A percentile compares a stretch with the other conserved stretches of the same genome.
Conservation (phyloP, 169 alveolate genomes). For the Plasmodium falciparum region DNA sequence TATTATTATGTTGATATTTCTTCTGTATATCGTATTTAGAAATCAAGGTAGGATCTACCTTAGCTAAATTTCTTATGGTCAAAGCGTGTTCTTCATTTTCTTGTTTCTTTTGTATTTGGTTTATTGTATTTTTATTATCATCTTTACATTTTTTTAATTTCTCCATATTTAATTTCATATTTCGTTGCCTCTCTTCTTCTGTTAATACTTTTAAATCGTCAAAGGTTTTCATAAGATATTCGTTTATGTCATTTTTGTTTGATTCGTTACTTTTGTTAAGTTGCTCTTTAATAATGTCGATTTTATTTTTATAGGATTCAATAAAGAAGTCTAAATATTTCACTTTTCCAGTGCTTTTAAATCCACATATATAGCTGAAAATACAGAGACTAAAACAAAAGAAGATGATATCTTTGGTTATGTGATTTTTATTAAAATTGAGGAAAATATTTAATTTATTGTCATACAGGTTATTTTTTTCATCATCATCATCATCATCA, state of each 20-base stretch:
- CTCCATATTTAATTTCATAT: conserved; percentile 1
- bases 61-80: too few relatives aligned
- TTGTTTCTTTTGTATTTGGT: too few relatives aligned
- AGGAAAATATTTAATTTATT: conserved; percentile 44
- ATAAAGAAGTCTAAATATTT: conserved; percentile 60
- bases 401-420: conserved; percentile 57
- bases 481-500: background rate
- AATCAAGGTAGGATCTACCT: background rate
- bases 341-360: conserved; percentile 62
- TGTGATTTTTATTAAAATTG: conserved; percentile 34
- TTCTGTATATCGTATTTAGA: background rate
- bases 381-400: conserved; percentile 55
- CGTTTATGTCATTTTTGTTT: conserved; percentile 16
- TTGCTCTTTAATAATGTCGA: conserved; percentile 45
- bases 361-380: conserved; percentile 61
- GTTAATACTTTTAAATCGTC: conserved; percentile 41
- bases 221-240: conserved; percentile 34
- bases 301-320: conserved; percentile 54
- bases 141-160: background rate
- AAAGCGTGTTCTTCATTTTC: too few relatives aligned
- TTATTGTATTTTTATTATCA: too few relatives aligned
- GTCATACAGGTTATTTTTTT: conserved; percentile 18
- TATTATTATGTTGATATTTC: too few relatives aligned
- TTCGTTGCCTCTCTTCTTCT: conserved; percentile 17
- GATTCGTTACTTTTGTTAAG: background rate